Evolutionary conservation across 192 early-diverging fungal genomes (phyloP).

Genomic region (Funneliformis geosporum): DNA sequence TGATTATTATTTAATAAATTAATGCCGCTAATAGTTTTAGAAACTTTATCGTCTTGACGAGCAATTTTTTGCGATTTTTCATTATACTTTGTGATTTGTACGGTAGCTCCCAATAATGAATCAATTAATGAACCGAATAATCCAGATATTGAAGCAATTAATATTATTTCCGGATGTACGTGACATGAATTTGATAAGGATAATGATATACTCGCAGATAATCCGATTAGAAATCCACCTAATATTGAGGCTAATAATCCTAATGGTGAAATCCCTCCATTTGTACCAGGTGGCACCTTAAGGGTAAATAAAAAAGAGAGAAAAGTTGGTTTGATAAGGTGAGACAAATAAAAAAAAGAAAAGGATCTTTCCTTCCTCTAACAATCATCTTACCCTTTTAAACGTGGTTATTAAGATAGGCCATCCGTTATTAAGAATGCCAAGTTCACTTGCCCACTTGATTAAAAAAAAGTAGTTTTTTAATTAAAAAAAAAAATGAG

Average conservation of each 20-base stretch:
- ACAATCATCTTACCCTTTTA: conserved; percentile 9
- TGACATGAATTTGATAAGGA: conserved; percentile 49
- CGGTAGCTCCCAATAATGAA: conserved; percentile 84
- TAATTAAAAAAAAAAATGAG: background rate
- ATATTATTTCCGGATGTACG: conserved; percentile 46
- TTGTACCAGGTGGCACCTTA: conserved; percentile 86
- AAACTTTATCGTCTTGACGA: conserved; percentile 44
- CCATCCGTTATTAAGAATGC: conserved; percentile 70
- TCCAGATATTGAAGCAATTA: conserved; percentile 65
- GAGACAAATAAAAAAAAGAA: background rate
- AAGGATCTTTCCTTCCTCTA: no score
- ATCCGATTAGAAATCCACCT: conserved; percentile 73
- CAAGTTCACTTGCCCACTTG: conserved; percentile 88
- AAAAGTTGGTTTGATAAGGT: background rate
- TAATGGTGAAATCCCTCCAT: conserved; percentile 78
- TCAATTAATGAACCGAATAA: conserved; percentile 81
- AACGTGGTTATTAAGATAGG: conserved; percentile 84
- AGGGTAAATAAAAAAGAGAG: background rate
- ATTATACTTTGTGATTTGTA: conserved; percentile 74
- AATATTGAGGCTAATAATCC: conserved; percentile 77
- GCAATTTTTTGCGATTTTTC: conserved; percentile 60
- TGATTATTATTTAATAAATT: conserved; percentile 83
- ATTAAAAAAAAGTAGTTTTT: background rate
- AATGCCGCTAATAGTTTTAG: conserved; percentile 61
- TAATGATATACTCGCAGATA: conserved; percentile 56